A percentile compares a stretch with the other conserved stretches of the same genome.
These are phyloP conservation scores for Aphanomyces euteiches DNA, from an alignment of 352 stramenopile genomes.

Conservation along the genomic window DNA sequence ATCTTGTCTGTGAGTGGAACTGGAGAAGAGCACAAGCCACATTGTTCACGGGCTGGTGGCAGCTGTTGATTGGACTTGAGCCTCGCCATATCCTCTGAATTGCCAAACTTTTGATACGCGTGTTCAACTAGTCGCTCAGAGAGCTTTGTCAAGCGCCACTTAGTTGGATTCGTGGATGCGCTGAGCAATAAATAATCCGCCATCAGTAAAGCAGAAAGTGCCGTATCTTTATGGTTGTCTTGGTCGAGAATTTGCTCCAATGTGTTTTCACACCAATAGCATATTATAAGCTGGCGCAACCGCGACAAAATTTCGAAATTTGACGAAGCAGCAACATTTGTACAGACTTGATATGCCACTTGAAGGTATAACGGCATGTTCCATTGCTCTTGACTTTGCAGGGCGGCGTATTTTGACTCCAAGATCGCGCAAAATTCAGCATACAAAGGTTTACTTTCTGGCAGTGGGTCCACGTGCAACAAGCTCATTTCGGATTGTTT, in stretches of 20 bases:
- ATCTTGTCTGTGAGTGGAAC: slow-evolving; percentile 34
- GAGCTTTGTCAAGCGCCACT: slow-evolving; percentile 34
- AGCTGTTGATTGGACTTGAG: slow-evolving; percentile 39
- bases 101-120: slow-evolving; percentile 59
- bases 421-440: slow-evolving; percentile 56
- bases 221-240: slow-evolving; percentile 33
- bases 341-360: slow-evolving; percentile 30
- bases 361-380: slow-evolving; percentile 1
- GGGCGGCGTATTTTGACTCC: slow-evolving; percentile 42
- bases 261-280: slow-evolving; percentile 8
- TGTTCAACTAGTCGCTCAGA: slow-evolving; percentile 48
- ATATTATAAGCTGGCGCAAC: slow-evolving; percentile 9
- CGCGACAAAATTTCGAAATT: not conserved
- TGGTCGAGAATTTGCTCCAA: not conserved
- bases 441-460: slow-evolving; percentile 47
- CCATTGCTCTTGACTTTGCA: not conserved
- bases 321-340: not conserved
- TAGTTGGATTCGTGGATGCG: not conserved
- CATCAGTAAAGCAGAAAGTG: slow-evolving; percentile 64
- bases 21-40: slow-evolving; percentile 1
- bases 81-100: slow-evolving; percentile 39
- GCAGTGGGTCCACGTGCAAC: slow-evolving; percentile 38
- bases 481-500: slow-evolving; percentile 47
- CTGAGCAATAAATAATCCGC: slow-evolving; percentile 76
- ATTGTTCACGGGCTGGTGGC: slow-evolving; percentile 23